Evolutionary conservation across 192 early-diverging fungal species (phyloP).

Genomic region (Phycomyces nitens): DNA sequence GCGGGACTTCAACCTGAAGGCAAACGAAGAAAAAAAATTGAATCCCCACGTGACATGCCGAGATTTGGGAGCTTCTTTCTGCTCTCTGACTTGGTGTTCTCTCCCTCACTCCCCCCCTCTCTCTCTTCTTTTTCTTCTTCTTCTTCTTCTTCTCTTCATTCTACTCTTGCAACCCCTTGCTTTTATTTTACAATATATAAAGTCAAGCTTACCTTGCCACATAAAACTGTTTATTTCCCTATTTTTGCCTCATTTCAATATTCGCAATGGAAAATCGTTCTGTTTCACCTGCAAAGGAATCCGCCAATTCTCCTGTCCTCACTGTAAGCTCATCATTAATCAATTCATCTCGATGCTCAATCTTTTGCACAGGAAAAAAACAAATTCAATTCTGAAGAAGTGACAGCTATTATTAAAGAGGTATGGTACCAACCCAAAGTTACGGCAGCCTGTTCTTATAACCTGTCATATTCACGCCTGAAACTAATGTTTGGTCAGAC

Average conservation of each 20-base stretch:
- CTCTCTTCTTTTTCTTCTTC: too few species aligned
- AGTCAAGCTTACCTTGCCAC: not conserved
- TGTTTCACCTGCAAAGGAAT: not conserved
- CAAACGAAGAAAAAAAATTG: too few species aligned
- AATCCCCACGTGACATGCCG: too few species aligned
- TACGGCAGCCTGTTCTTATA: not conserved
- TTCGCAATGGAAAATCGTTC: not conserved
- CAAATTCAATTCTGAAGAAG: constrained; percentile 25
- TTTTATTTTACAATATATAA: too few species aligned
- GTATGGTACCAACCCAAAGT: constrained; percentile 4
- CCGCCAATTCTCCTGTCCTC: not conserved
- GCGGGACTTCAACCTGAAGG: too few species aligned
- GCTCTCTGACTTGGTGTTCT: too few species aligned
- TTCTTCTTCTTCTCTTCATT: too few species aligned
- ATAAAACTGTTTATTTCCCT: not conserved
- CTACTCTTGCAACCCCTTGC: too few species aligned
- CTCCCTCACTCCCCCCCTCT: too few species aligned
- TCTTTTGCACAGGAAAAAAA: constrained; percentile 2
- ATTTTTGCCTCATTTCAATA: not conserved
- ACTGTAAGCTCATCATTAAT: not conserved
- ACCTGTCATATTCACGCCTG: not conserved
- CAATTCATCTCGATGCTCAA: too few species aligned
- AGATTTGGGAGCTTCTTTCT: too few species aligned
- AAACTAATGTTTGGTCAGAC: constrained; percentile 36
- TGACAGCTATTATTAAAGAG: constrained; percentile 32